Percentiles rank a stretch among this genome's conserved stretches.
phyloP scores from a whole-genome alignment of 768 basidiomycete species.

The Amanita subjunquillea region DNA sequence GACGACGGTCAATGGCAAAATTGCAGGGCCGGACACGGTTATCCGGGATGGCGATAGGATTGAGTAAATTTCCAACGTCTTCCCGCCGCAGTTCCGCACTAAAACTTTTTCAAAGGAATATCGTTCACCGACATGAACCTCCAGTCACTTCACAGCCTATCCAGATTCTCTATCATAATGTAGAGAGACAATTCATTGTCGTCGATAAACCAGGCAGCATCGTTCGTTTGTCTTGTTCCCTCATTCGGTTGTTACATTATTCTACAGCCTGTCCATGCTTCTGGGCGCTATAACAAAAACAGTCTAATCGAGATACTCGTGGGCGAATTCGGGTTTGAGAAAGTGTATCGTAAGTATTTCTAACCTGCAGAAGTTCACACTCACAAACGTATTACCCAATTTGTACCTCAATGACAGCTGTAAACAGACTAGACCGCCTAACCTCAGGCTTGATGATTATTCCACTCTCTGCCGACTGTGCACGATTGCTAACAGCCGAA shows the following conservation, averaged over 20 bases:
- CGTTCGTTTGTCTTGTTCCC: slow-evolving; percentile 41
- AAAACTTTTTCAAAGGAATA: slow-evolving; percentile 44
- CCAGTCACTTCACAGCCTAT: slow-evolving; percentile 83
- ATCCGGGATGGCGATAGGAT: slow-evolving; percentile 83
- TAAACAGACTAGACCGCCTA: slow-evolving; percentile 88
- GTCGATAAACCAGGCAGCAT: slow-evolving; percentile 97
- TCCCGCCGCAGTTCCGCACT: slow-evolving; percentile 4
- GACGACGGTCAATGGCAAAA: slow-evolving; percentile 88
- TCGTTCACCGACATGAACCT: slow-evolving; percentile 95
- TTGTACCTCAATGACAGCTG: slow-evolving; percentile 14
- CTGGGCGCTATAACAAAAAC: slow-evolving; percentile 84
- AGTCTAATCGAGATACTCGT: slow-evolving; percentile 82
- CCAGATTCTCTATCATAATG: slow-evolving; percentile 68
- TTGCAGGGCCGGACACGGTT: slow-evolving; percentile 71
- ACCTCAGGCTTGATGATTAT: slow-evolving; percentile 96
- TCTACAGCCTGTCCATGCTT: slow-evolving; percentile 78
- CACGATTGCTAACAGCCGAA: slow-evolving; percentile 64
- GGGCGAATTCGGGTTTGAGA: slow-evolving; percentile 71
- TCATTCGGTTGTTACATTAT: slow-evolving; percentile 7
- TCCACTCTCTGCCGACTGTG: slow-evolving; percentile 61
- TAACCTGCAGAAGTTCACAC: background rate
- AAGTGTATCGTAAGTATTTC: slow-evolving; percentile 66
- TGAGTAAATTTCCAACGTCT: slow-evolving; percentile 39
- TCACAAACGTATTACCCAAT: background rate
- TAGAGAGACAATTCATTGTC: slow-evolving; percentile 74